These are phyloP conservation scores for Coemansia sp. DNA, from an alignment of 371 early-diverging fungal species.

Conservation along the genomic window DNA sequence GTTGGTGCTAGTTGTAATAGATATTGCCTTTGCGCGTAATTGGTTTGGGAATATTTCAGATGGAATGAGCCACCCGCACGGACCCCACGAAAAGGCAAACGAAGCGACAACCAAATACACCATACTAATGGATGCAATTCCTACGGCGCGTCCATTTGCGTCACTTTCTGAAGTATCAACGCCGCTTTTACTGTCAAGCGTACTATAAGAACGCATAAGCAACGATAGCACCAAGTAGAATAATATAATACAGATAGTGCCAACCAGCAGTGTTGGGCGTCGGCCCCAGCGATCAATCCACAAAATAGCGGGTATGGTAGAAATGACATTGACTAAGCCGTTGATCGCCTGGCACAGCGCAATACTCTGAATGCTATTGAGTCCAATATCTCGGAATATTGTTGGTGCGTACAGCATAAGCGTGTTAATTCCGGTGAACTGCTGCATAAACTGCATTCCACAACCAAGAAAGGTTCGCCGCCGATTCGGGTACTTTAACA, in stretches of 20 bases:
- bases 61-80: conserved; percentile 88
- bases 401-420: conserved; percentile 72
- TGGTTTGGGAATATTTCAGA: conserved; percentile 80
- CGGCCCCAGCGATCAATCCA: conserved; percentile 74
- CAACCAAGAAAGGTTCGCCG: conserved; percentile 67
- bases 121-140: conserved; percentile 56
- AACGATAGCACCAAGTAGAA: conserved; percentile 55
- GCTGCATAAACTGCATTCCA: conserved; percentile 72
- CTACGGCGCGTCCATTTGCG: conserved; percentile 55
- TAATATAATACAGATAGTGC: conserved; percentile 37
- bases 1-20: conserved; percentile 82
- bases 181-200: conserved; percentile 20
- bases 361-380: conserved; percentile 55
- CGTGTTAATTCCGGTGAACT: conserved; percentile 71
- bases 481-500: conserved; percentile 61
- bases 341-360: conserved; percentile 68
- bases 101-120: conserved; percentile 69
- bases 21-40: conserved; percentile 77
- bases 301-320: conserved; percentile 71
- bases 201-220: conserved; percentile 47
- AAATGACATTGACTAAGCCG: conserved; percentile 67
- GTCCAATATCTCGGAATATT: conserved; percentile 64
- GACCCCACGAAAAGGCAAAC: conserved; percentile 88
- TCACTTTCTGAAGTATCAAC: conserved; percentile 9
- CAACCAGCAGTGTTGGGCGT: conserved; percentile 55